phyloP scores from a whole-genome alignment of 495 filamentous ascomycete species.

The Lasiosphaeria hispida region DNA sequence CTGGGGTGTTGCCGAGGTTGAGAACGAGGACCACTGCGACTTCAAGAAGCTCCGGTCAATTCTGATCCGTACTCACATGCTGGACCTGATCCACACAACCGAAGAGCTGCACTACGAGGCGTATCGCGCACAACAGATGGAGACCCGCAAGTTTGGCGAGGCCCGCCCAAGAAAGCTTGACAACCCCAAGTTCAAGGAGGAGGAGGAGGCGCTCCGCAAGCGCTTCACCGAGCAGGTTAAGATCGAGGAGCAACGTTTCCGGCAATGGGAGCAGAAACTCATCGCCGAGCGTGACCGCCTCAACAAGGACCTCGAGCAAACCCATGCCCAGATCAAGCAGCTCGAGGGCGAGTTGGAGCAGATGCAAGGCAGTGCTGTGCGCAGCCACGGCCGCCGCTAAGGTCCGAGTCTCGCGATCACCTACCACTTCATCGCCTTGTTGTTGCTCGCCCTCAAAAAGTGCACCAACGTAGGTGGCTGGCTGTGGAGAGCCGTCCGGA shows the following conservation, averaged over 20 bases:
- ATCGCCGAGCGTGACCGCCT: slow-evolving; percentile 95
- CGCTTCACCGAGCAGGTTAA: slow-evolving; percentile 99
- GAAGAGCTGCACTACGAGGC: slow-evolving; percentile 99
- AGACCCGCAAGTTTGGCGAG: slow-evolving; percentile 98
- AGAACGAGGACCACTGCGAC: slow-evolving; percentile 99
- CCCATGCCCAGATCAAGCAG: slow-evolving; percentile 95
- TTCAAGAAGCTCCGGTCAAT: slow-evolving; percentile 99
- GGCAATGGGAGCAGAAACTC: slow-evolving; percentile 99
- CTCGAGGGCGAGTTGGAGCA: slow-evolving; percentile 89
- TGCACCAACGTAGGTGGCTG: not conserved
- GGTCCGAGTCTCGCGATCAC: not conserved
- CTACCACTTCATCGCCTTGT: not conserved
- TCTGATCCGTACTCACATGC: slow-evolving; percentile 99
- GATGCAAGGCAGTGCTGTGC: slow-evolving; percentile 87
- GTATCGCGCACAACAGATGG: slow-evolving; percentile 98
- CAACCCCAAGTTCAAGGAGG: slow-evolving; percentile 99
- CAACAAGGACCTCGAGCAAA: slow-evolving; percentile 98
- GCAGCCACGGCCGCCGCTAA: slow-evolving; percentile 96
- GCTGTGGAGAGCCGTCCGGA: not conserved
- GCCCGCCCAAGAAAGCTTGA: slow-evolving; percentile 94
- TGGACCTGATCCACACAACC: slow-evolving; percentile 98
- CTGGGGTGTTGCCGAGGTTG: slow-evolving; percentile 98
- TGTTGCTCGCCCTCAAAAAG: not conserved
- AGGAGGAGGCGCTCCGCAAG: slow-evolving; percentile 96
- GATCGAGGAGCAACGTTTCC: slow-evolving; percentile 97